Evolutionary conservation across 371 early-diverging fungal genomes (phyloP), one percentile per base, ranked within the genome.

Genomic region (Mucor irregularis): DNA sequence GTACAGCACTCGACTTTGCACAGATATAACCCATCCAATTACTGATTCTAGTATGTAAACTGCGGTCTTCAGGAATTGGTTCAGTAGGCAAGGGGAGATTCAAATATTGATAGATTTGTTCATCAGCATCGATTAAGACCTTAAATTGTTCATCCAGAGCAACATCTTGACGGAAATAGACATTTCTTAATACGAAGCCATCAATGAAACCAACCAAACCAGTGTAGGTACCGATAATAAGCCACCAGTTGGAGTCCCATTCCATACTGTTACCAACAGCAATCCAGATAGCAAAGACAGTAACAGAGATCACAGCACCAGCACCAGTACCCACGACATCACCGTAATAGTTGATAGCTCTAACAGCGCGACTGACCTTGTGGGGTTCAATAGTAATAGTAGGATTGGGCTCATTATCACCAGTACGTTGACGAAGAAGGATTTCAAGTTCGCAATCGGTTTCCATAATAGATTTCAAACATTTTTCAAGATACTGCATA

Each of bases 181-280:
- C 60, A 34, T 64, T 64, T 25, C 64, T 39, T 22, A 64, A 34
- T 1, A 60, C 64, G 28, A 64, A 64, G 0, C 64, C 64, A 50
- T 64, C 64, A 4, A 60, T 21, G 26, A 64, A 60, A 9, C 64
- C 64, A 35, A 64, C 54, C n/a, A 64, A 40, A 16, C 64, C 64
- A 25, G 64, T 64, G 17, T 64, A 64, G 1, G 64, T 64, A n/a
- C 64, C 64, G 14, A 64, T 55, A 11, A 63, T 51, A 2, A 63
- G 37, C 63, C 63, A 63, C 63, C 63, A 63, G 22, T 63, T 34
- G 28, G 30, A 31, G 17, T 33, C 52, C 45, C 46, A 63, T 19
- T 13, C 25, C 58, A 63, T 52, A 4, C 31, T 0, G 19, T 44
- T 4, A n/a, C 63, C 63, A 31, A 57, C 19, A 31, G 26, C 25